Evolutionary conservation across 2,329 filamentous ascomycete species (phyloP).

Genomic region (Aspergillus eucalypticola): DNA sequence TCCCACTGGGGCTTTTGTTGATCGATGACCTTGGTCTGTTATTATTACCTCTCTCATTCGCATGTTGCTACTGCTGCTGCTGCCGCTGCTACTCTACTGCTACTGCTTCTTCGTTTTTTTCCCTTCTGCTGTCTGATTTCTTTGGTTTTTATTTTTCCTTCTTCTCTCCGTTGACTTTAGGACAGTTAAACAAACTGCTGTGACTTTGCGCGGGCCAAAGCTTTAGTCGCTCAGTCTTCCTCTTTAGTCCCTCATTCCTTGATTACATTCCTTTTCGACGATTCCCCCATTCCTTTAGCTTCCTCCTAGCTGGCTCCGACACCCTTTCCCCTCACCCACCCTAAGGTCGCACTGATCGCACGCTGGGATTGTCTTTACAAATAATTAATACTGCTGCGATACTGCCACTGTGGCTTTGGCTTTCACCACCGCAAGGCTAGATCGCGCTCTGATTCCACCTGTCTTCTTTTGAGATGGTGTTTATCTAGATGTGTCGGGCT

Average conservation of each 20-base stretch:
- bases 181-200: not conserved
- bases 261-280: constrained; percentile 19
- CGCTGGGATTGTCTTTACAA: constrained; percentile 4
- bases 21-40: constrained; percentile 21
- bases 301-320: constrained; percentile 13
- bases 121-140: constrained; percentile 15
- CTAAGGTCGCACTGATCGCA: constrained; percentile 12
- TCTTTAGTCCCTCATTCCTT: constrained; percentile 14
- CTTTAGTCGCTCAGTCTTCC: constrained; percentile 12
- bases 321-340: constrained; percentile 16
- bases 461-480: constrained; percentile 4
- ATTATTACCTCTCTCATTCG: constrained; percentile 11
- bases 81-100: constrained; percentile 4
- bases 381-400: not conserved
- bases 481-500: constrained; percentile 21
- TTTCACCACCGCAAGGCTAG: constrained; percentile 4
- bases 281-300: constrained; percentile 19
- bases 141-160: not conserved
- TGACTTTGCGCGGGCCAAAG: not conserved
- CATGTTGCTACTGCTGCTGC: constrained; percentile 17
- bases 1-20: constrained; percentile 24
- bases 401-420: constrained; percentile 3
- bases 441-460: constrained; percentile 5
- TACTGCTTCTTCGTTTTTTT: constrained; percentile 19
- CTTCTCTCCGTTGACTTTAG: not conserved